phyloP scores from a whole-genome alignment of 257 asterid genomes.

The Solanum rostratum region DNA sequence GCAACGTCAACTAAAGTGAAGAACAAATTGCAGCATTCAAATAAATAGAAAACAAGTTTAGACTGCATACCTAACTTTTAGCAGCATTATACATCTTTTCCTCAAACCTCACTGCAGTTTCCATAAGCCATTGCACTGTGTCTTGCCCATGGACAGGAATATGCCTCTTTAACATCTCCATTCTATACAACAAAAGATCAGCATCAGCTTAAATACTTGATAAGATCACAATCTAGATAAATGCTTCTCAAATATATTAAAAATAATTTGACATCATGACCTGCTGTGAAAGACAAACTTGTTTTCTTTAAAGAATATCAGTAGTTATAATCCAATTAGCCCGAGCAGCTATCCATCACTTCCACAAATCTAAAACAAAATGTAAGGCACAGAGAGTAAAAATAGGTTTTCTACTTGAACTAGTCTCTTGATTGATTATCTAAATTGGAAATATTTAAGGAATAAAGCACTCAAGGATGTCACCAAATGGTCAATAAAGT shows the following conservation, averaged over 20 bases:
- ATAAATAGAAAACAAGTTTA: background rate
- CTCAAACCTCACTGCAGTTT: slow-evolving; percentile 71
- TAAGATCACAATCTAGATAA: background rate
- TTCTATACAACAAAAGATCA: slow-evolving; percentile 26
- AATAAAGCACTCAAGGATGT: background rate
- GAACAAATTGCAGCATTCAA: background rate
- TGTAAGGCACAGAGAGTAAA: background rate
- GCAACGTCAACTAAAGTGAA: background rate
- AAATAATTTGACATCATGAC: background rate
- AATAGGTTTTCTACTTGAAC: background rate
- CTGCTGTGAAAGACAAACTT: background rate
- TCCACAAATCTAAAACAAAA: background rate
- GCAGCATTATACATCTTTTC: slow-evolving; percentile 66
- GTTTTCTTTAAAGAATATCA: background rate
- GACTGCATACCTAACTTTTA: slow-evolving; percentile 44
- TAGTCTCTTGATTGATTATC: background rate
- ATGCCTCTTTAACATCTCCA: slow-evolving; percentile 67
- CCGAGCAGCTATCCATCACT: background rate
- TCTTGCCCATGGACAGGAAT: slow-evolving; percentile 61
- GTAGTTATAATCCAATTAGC: background rate
- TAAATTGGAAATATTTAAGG: background rate
- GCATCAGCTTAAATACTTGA: background rate
- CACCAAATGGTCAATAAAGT: background rate
- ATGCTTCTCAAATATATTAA: background rate
- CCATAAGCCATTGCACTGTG: slow-evolving; percentile 54